Evolutionary conservation across 345 rosid species (phyloP).

Genomic region (Rhodamnia argentea): DNA sequence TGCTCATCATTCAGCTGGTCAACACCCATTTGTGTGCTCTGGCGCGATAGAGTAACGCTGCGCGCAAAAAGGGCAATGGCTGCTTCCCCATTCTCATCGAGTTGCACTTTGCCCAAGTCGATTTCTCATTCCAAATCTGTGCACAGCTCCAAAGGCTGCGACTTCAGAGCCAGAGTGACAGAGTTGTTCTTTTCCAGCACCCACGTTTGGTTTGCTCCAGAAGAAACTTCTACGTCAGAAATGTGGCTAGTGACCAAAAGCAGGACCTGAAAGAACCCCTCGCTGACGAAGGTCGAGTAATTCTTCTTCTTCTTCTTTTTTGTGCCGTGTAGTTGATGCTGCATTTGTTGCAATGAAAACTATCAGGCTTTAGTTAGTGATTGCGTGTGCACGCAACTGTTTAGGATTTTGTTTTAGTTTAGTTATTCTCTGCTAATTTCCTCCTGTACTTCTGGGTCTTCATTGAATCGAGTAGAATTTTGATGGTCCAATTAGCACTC

Average conservation of each 20-base stretch:
- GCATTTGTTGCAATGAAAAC: not conserved
- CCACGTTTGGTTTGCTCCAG: constrained; percentile 10
- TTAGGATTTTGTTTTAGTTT: not conserved
- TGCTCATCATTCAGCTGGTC: not conserved
- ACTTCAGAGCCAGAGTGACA: constrained; percentile 10
- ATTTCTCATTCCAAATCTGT: not conserved
- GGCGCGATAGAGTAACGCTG: not conserved
- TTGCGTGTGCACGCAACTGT: not conserved
- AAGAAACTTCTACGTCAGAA: constrained; percentile 11
- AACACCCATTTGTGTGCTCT: not conserved
- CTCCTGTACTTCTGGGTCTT: not conserved
- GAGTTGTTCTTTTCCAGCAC: constrained; percentile 13
- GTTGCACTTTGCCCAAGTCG: constrained; percentile 7
- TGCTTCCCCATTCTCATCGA: constrained; percentile 16
- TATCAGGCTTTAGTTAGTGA: not conserved
- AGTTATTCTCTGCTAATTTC: not conserved
- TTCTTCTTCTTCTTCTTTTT: constrained; percentile 1
- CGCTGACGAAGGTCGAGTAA: constrained; percentile 6
- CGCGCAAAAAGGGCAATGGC: constrained; percentile 12
- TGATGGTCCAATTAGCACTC: not conserved
- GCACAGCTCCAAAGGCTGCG: constrained; percentile 9
- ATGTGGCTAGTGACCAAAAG: constrained; percentile 28
- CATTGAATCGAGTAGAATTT: not conserved
- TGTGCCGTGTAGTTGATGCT: not conserved
- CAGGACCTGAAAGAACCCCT: constrained; percentile 19